A percentile compares a stretch with the other conserved stretches of the same genome.
Evolutionary conservation across 257 asterid species (phyloP).

Genomic region (Marsdenia floribunda): DNA sequence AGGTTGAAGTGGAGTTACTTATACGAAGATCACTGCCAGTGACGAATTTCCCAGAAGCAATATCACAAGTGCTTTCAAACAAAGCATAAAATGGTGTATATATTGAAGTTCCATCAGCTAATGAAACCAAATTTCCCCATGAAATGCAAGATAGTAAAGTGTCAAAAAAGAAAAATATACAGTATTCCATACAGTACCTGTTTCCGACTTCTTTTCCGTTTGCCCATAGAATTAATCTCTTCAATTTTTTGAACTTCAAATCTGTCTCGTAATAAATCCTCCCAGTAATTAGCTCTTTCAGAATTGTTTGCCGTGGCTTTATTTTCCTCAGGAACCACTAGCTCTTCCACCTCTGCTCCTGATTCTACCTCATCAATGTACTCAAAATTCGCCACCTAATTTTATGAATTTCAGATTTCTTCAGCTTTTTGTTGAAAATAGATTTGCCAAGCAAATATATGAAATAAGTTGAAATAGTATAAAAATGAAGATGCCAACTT

Average conservation of each 20-base stretch:
- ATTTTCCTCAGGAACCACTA: conserved; percentile 45
- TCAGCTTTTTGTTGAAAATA: background rate
- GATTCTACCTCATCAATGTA: conserved; percentile 72
- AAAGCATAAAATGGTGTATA: background rate
- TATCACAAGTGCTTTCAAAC: background rate
- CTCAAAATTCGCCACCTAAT: conserved; percentile 95
- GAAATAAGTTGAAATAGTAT: background rate
- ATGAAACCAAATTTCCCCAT: conserved; percentile 1
- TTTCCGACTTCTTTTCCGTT: conserved; percentile 92
- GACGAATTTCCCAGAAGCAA: background rate
- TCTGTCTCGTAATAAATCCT: conserved; percentile 78
- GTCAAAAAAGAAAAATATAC: background rate
- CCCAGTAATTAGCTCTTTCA: conserved; percentile 82
- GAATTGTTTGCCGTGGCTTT: conserved; percentile 57
- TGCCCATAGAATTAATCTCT: conserved; percentile 88
- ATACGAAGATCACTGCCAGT: background rate
- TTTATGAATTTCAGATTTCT: conserved; percentile 15
- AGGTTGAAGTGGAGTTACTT: background rate
- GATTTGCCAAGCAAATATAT: background rate
- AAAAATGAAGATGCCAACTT: background rate
- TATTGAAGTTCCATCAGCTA: background rate
- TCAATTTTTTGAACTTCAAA: conserved; percentile 80
- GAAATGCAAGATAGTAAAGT: background rate
- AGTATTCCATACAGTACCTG: conserved; percentile 42
- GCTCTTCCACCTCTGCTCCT: conserved; percentile 70